Base-by-base conservation (phyloP, 164 flowering plant genomes). In the Cinnamomum micranthum region DNA sequence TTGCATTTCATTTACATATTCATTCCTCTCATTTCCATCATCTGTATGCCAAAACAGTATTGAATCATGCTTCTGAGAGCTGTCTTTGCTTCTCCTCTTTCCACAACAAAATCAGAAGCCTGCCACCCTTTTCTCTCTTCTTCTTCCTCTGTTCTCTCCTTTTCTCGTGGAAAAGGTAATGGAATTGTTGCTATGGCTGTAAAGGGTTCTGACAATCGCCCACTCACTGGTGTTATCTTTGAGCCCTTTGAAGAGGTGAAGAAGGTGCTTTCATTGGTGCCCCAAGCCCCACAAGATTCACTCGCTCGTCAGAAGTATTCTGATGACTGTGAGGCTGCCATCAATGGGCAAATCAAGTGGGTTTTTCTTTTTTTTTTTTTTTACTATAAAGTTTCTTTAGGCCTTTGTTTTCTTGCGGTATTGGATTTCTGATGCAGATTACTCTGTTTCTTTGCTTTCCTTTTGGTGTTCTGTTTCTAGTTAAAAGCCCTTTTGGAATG, bases 161-260 rank as follows among this genome's bases (percentile, higher is more conserved):
- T 25, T 20, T 3, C 60, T 55, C 72, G 62, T 22, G 67, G 33
- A 3, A 51, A 65, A 19, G 31, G 73, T 6, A 71, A 70, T 65
- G 83, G 77, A 13, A 69, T 65, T 12, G 71, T 65, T 1, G 74
- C 69, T 6, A 67, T 52, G 41, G 78, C 76, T 20, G 20, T 76
- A 12, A 77, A 62, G 22, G 80, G 71, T 12, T 14, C 86, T 19
- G 87, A 84, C 76, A 78, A 6, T 71, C 79, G 83, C 20, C 83
- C 92, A 13, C 52, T 90, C 0, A 85, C 90, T 0, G 99, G 97
- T 6, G 89, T 95, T n/a, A 80, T 93, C 20, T 95, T 95, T 73
- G 94, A 90, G 81, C 99, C 99, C 1, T 95, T 95, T 52, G 91
- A 90, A 76, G 99, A 95, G 86, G 94, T 92, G 47, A 89, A 92